Evolutionary conservation across 192 early-diverging fungal species (phyloP), one percentile per base, ranked within the genome.

Genomic region (Pecoramyces ruminantium): DNA sequence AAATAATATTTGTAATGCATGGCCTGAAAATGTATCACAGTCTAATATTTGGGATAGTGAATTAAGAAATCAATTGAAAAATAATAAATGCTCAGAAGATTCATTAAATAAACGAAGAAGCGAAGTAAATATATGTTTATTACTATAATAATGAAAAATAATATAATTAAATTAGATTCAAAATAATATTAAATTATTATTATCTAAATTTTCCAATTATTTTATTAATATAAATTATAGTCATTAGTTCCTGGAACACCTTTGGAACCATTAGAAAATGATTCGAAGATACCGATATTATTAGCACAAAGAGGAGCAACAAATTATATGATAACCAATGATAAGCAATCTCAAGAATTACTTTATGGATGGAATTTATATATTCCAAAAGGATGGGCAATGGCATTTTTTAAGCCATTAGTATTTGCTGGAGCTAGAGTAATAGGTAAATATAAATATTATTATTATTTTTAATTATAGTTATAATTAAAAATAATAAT

Each of bases 381-480:
- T 30, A 83, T 96, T 13, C 94, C 95, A 18, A 85, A 87, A n/a
- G 91, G 92, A 0, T 96, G 93, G 92, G 96, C 90, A 13, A 93
- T 94, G 87, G 82, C 90, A 15, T 91, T 99, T 81, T 98, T 95
- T 96, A 92, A 94, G 85, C 88, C 92, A 21, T 87, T 99, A 28
- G 85, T 93, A 27, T 97, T 95, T 87, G 94, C 94, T 2, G 97
- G 97, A 17, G 94, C 93, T 2, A 88, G 94, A 78, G 91, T 92
- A 5, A 92, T 91, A 30, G 38, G 29, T 84, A 21, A 29, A 78
- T 78, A 77, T 11, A 34, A 21, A 17, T 58, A 79, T 15, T n/a
- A n/a, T n/a, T n/a, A n/a, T n/a, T n/a, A n/a, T n/a, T n/a, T n/a
- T n/a, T n/a, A n/a, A n/a, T n/a, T n/a, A n/a, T n/a, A n/a, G n/a